Percentiles rank a stretch among this genome's conserved stretches.
Evolutionary conservation across 345 rosid genomes (phyloP).

Genomic region (Turritis glabra): DNA sequence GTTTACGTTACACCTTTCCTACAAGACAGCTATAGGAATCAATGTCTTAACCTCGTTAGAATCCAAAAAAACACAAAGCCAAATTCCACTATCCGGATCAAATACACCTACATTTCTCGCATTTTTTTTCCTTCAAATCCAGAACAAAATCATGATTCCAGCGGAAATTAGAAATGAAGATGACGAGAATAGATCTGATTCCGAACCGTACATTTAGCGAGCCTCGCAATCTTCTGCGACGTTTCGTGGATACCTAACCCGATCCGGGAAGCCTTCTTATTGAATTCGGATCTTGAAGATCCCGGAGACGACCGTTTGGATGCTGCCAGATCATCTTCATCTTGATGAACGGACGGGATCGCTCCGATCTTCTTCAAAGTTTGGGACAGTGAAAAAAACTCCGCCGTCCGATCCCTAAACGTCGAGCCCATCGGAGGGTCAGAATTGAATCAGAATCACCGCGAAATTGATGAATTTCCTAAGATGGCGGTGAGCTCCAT

Average conservation of each 20-base stretch:
- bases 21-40: conserved; percentile 6
- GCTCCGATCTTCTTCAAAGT: conserved; percentile 74
- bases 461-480: not conserved
- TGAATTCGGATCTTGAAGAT: conserved; percentile 79
- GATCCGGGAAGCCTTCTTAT: conserved; percentile 69
- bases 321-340: conserved; percentile 29
- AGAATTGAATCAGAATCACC: conserved; percentile 6
- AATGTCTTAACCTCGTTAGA: conserved; percentile 3
- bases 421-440: conserved; percentile 51
- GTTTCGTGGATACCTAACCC: conserved; percentile 69
- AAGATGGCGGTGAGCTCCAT: conserved; percentile 4
- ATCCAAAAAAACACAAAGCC: not conserved
- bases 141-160: conserved; percentile 1
- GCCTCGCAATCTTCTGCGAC: conserved; percentile 68
- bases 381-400: conserved; percentile 72
- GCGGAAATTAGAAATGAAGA: not conserved
- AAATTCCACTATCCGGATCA: not conserved
- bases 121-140: not conserved
- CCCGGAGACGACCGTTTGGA: conserved; percentile 41
- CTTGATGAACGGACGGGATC: conserved; percentile 33
- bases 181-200: conserved; percentile 18
- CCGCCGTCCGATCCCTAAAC: conserved; percentile 77
- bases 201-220: conserved; percentile 58
- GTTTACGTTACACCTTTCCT: not conserved
- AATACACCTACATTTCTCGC: not conserved